Conservation (phyloP, 2,329 filamentous ascomycete genomes). For the Phyllachora maydis region DNA sequence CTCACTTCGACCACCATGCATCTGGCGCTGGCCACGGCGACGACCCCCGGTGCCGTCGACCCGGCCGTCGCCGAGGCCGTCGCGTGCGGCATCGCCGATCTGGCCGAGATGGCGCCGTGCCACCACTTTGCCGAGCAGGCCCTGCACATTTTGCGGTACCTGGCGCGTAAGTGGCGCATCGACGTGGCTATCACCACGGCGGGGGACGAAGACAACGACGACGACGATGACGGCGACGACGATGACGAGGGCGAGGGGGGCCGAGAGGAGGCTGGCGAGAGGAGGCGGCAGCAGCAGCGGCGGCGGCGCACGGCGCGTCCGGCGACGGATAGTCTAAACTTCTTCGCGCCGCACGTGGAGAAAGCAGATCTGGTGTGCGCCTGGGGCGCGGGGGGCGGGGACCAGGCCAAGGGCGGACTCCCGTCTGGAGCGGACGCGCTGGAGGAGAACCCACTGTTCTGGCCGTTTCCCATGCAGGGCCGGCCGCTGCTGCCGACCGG, state of each 20-base stretch:
- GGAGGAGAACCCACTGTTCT: constrained; percentile 36
- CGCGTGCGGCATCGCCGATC: constrained; percentile 30
- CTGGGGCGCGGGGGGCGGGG: constrained; percentile 15
- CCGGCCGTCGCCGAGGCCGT: constrained; percentile 22
- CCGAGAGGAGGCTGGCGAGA: no score
- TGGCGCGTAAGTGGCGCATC: constrained; percentile 38
- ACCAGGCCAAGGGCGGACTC: constrained; percentile 1
- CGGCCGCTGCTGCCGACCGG: constrained; percentile 29
- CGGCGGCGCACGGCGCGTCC: constrained; percentile 17
- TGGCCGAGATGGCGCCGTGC: constrained; percentile 39
- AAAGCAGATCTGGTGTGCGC: constrained; percentile 24
- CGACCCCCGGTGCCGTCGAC: constrained; percentile 11
- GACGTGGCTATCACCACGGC: constrained; percentile 20
- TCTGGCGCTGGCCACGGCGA: constrained; percentile 26
- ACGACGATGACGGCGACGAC: constrained; percentile 1
- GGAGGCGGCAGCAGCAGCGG: no score
- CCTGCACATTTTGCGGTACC: constrained; percentile 34
- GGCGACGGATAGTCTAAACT: constrained; percentile 30
- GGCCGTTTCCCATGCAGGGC: constrained; percentile 40
- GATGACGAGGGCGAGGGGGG: no score
- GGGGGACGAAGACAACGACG: neutral
- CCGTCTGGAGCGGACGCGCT: constrained; percentile 13
- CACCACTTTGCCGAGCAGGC: constrained; percentile 40
- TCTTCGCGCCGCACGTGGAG: constrained; percentile 28
- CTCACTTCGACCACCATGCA: constrained; percentile 40